Evolutionary conservation across 2,329 filamentous ascomycete species (phyloP), one percentile per base, ranked within the genome.

Genomic region (Colletotrichum horii): DNA sequence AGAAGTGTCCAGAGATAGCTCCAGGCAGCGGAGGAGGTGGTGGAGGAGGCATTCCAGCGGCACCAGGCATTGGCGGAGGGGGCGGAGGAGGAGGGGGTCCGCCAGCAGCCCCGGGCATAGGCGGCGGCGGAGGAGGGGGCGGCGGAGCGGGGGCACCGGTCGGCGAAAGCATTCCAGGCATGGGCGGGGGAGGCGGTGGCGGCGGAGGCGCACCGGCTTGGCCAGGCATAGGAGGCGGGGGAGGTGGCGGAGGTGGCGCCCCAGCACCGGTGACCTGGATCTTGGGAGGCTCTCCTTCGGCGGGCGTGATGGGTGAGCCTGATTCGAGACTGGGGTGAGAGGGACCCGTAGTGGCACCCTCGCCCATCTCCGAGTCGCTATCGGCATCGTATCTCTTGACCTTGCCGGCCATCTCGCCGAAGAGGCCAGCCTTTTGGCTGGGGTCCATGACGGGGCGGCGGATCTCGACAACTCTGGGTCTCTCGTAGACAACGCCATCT

Each of bases 391-490:
- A 91, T 76, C 87, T 91, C 85, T 93, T 93, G 80, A 96, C 91
- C 85, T 94, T 97, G 66, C 93, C 91, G 38, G 92, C 91, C 79
- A 98, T 93, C 84, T 98, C 92, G 81, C 85, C 88, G 89, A 87
- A 89, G 85, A 87, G 93, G 81, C 86, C 96, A 83, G 82, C 92
- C 87, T 88, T 92, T 87, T 87, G 93, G 89, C 88, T 95, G 84
- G 85, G 90, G 78, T 91, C 89, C 79, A 92, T 86, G 38, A 89
- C 85, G 14, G 95, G 95, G 77, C 95, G 91, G 82, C 91, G 93
- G 85, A 96, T 91, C 83, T 97, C 91, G 73, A 98, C 91, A 66
- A 98, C 86, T 71, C 93, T 91, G 52, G 96, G 94, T 84, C 93
- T 96, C 85, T 96, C 95, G 78, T 93, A 94, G 28, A 96, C 85